These are phyloP conservation scores for Trichomonas gallinae DNA, from an alignment of 208 protist genomes.

Conservation along the genomic window DNA sequence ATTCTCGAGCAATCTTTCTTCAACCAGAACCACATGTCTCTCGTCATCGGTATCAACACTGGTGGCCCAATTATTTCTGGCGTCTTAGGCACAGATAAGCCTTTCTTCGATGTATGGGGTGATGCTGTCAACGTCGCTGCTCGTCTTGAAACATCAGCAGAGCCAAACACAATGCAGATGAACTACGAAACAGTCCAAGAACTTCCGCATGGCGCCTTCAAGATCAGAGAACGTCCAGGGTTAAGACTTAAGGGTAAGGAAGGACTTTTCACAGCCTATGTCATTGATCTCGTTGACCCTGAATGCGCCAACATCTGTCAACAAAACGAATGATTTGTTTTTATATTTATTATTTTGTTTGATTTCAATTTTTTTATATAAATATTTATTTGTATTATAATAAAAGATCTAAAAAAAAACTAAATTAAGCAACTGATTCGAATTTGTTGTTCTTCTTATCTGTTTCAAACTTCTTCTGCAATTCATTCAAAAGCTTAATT, in stretches of 20 bases:
- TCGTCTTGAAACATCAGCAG: not conserved
- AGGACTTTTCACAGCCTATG: not conserved
- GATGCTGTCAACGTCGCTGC: not conserved
- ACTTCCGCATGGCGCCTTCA: not conserved
- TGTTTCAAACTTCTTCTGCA: not conserved
- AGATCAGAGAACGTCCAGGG: not conserved
- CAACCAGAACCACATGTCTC: not conserved
- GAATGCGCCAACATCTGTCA: no score
- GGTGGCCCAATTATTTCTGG: not conserved
- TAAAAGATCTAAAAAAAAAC: no score
- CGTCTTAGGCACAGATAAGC: not conserved
- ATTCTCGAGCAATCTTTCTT: not conserved
- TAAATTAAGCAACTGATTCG: not conserved
- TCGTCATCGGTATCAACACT: not conserved
- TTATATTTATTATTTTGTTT: not conserved
- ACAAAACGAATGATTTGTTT: not conserved
- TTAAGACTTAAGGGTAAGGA: not conserved
- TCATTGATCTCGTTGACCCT: not conserved
- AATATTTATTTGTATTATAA: not conserved
- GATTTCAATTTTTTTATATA: not conserved
- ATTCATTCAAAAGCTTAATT: not conserved
- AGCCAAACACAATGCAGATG: not conserved
- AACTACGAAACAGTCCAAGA: not conserved
- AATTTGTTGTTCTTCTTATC: not conserved
- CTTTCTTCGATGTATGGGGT: not conserved